Base-by-base conservation (phyloP, 257 asterid genomes). In the Misopates orontium region DNA sequence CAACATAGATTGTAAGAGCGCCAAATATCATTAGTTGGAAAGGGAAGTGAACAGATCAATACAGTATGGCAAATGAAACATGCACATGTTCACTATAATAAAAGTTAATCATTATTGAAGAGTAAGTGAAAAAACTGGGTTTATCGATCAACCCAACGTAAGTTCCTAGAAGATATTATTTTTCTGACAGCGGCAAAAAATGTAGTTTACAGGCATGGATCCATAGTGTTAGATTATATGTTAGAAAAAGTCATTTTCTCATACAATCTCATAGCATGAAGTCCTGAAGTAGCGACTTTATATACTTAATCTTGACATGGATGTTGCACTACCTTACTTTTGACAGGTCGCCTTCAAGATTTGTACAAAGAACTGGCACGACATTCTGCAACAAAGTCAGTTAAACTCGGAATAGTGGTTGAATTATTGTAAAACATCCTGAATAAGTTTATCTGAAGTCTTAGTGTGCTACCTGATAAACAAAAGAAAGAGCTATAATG, bases 321-420 rank as follows among this genome's bases (percentile, higher is more conserved):
- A 40, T 44, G 39, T 15, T 56, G 62, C 77, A 68, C 79, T 85
- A 92, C 98, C 98, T 87, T 73, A 92, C 89, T 82, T 81, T 87
- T 59, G 95, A 81, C 64, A 89, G 78, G 85, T 89, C 60, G 70
- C 98, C 97, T 85, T 92, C 98, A 51, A 92, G 95, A 80, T 92
- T 85, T 45, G 97, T 92, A 67, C 98, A 92, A 60, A 92, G 83
- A 64, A 89, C 96, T 31, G 98, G 97, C 60, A 92, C 98, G 47
- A 92, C 98, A 77, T 89, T 92, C 98, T 92, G 95, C 79, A 77
- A 66, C 28, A 56, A 63, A 61, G 45, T 48, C 21, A 22, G 47
- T 57, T 32, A 28, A 63, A 7, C 36, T 18, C 17, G 60, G 67
- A 67, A 65, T 56, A 47, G 16, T 7, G 25, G 31, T 31, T 24